Evolutionary conservation across 768 basidiomycete species (phyloP).

Genomic region (Auriscalpium orientale): DNA sequence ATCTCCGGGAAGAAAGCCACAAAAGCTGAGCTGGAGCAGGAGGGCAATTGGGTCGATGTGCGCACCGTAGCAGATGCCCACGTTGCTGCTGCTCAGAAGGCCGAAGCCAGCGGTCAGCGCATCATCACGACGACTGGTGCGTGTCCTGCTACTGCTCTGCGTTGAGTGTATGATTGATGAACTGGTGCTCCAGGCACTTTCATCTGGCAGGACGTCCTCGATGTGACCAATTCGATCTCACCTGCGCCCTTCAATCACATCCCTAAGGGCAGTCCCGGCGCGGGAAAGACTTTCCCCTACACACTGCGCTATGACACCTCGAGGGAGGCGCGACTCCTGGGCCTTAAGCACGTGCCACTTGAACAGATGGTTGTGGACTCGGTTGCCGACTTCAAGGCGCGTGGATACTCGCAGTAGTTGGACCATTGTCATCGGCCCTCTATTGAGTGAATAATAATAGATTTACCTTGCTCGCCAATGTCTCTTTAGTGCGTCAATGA

Average conservation of each 20-base stretch:
- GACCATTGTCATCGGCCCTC: too few relatives aligned
- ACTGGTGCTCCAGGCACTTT: background rate
- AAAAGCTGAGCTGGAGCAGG: background rate
- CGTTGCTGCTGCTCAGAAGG: background rate
- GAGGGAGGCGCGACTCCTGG: background rate
- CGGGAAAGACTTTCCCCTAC: background rate
- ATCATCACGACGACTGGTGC: background rate
- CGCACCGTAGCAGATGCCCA: background rate
- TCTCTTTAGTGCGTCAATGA: too few relatives aligned
- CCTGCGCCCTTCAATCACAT: background rate
- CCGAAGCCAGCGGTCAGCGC: background rate
- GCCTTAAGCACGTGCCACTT: background rate
- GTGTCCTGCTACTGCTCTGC: background rate
- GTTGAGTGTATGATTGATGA: too few relatives aligned
- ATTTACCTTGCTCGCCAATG: too few relatives aligned
- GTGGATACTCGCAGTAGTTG: background rate
- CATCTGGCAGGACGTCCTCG: constrained; percentile 3
- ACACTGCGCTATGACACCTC: background rate
- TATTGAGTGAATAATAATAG: too few relatives aligned
- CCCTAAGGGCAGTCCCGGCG: background rate
- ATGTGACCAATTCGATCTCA: background rate
- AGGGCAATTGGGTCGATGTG: background rate
- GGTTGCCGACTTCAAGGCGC: background rate
- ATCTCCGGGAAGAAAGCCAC: background rate
- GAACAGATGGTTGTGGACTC: background rate